Percentiles rank a stretch among this genome's conserved stretches.
These are phyloP conservation scores for Pythium brachiatum DNA, from an alignment of 352 stramenopile genomes.

Conservation along the genomic window DNA sequence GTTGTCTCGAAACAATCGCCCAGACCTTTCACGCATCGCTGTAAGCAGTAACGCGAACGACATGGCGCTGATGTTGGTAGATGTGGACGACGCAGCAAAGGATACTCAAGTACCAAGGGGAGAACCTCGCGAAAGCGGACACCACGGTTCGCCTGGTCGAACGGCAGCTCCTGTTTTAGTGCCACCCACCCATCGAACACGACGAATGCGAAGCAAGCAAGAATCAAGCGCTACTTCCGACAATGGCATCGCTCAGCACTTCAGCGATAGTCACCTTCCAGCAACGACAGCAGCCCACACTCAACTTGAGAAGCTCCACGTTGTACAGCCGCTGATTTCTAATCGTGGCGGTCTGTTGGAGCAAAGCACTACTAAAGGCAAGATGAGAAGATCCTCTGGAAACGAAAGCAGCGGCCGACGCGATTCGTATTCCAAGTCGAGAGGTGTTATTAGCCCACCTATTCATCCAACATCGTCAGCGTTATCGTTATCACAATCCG, in stretches of 20 bases:
- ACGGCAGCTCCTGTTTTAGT: background rate
- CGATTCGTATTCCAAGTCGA: background rate
- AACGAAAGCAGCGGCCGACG: background rate
- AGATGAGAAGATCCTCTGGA: background rate
- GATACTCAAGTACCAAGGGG: too few relatives aligned
- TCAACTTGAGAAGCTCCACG: slow-evolving; percentile 6
- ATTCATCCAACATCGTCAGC: background rate
- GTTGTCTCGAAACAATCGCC: background rate
- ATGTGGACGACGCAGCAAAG: background rate
- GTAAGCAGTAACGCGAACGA: background rate
- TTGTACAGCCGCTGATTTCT: slow-evolving; percentile 16
- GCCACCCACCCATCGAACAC: background rate
- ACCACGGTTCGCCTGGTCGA: too few relatives aligned
- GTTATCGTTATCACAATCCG: background rate
- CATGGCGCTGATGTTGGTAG: background rate
- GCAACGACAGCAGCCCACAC: background rate
- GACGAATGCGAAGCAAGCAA: slow-evolving; percentile 6
- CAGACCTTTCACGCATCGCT: background rate
- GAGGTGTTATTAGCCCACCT: background rate
- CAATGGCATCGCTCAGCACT: background rate
- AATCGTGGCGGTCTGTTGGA: background rate
- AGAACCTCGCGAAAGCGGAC: too few relatives aligned
- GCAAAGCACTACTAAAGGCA: background rate
- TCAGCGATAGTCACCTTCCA: background rate
- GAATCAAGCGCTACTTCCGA: slow-evolving; percentile 12